phyloP scores from a whole-genome alignment of 495 filamentous ascomycete species.

The Evernia prunastri region DNA sequence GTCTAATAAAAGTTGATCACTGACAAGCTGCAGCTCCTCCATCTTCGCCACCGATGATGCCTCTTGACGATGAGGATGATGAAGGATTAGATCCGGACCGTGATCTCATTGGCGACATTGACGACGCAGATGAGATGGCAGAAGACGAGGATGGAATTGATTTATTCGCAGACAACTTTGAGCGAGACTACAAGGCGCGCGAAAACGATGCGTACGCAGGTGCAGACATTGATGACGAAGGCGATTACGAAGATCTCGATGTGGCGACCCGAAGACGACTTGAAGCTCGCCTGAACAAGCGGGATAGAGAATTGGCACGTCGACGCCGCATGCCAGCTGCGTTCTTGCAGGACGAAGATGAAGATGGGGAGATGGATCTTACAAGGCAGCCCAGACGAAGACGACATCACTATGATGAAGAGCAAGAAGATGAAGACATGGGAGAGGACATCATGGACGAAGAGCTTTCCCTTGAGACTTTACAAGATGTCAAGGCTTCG shows the following conservation, averaged over 20 bases:
- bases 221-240: conserved; percentile 73
- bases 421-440: conserved; percentile 82
- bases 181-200: conserved; percentile 67
- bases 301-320: conserved; percentile 74
- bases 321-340: conserved; percentile 71
- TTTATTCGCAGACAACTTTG: conserved; percentile 84
- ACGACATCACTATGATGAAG: conserved; percentile 86
- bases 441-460: conserved; percentile 88
- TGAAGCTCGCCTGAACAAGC: conserved; percentile 72
- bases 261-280: conserved; percentile 64
- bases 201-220: conserved; percentile 62
- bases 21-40: conserved; percentile 38
- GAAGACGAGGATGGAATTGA: conserved; percentile 94
- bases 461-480: conserved; percentile 83
- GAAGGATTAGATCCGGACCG: conserved; percentile 65
- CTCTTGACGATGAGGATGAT: conserved; percentile 62
- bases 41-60: conserved; percentile 51
- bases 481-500: conserved; percentile 89
- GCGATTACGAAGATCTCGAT: conserved; percentile 69
- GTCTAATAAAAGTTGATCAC: conserved; percentile 9
- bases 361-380: conserved; percentile 74
- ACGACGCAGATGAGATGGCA: conserved; percentile 92
- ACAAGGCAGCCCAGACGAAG: conserved; percentile 72
- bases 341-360: conserved; percentile 84
- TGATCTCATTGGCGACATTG: conserved; percentile 72